phyloP scores from a whole-genome alignment of 768 basidiomycete species.

The Clathrus columnatus region DNA sequence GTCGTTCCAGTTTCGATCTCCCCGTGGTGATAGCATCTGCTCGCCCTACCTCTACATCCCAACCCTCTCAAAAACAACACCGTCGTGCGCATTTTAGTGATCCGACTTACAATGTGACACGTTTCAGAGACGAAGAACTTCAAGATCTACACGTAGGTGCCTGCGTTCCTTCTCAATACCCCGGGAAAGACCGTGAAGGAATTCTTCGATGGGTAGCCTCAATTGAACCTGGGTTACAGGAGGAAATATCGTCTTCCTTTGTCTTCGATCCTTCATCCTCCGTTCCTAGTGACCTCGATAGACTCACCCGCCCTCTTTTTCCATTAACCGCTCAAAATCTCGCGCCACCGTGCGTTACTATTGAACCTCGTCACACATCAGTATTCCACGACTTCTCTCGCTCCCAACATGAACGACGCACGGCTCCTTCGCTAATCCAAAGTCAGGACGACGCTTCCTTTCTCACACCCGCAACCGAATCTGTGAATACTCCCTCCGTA shows the following conservation, averaged over 20 bases:
- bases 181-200: constrained; percentile 1
- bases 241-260: not conserved
- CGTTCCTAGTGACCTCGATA: not conserved
- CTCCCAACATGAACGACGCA: constrained; percentile 13
- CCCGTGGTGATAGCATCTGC: not conserved
- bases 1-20: not conserved
- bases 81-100: not conserved
- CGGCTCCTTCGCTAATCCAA: not conserved
- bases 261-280: not conserved
- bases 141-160: not conserved
- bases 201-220: not conserved
- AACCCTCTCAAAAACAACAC: not conserved
- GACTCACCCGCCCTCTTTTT: not conserved
- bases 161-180: not conserved
- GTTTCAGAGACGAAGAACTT: constrained; percentile 4
- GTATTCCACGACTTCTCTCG: constrained; percentile 26
- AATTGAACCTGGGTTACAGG: not conserved
- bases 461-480: constrained; percentile 6
- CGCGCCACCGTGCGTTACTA: not conserved
- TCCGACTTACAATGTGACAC: not conserved
- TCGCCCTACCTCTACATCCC: not conserved
- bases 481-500: not conserved
- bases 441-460: constrained; percentile 4
- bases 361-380: constrained; percentile 15
- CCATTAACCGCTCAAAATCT: constrained; percentile 7